These are phyloP conservation scores for Serendipita sp. DNA, from an alignment of 768 basidiomycete species.

Conservation along the genomic window DNA sequence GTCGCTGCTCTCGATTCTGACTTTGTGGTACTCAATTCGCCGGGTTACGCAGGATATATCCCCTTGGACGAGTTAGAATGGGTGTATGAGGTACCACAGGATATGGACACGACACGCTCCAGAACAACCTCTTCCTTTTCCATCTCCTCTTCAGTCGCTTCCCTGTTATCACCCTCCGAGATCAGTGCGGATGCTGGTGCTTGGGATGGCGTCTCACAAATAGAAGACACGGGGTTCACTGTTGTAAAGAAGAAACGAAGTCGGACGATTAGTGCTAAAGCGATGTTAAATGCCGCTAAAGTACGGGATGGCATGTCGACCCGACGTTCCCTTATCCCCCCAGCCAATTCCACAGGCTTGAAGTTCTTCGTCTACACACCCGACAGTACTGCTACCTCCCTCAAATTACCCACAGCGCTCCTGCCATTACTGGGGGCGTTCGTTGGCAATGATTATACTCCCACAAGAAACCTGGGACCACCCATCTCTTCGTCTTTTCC, in stretches of 20 bases:
- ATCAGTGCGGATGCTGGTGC: background rate
- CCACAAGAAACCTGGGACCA: constrained; percentile 17
- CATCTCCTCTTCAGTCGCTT: background rate
- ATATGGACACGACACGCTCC: constrained; percentile 3
- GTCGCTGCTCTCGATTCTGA: constrained; percentile 72
- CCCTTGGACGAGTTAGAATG: constrained; percentile 65
- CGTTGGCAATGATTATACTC: constrained; percentile 67
- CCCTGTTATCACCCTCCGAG: background rate
- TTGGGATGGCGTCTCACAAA: constrained; percentile 16
- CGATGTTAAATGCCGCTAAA: background rate
- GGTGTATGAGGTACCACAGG: constrained; percentile 17
- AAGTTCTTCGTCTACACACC: constrained; percentile 48
- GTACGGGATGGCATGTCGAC: background rate
- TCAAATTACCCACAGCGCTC: constrained; percentile 51
- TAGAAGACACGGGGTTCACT: constrained; percentile 41
- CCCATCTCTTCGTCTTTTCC: background rate
- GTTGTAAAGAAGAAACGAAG: constrained; percentile 37
- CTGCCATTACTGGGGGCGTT: constrained; percentile 65
- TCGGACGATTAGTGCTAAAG: constrained; percentile 26
- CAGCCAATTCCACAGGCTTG: constrained; percentile 24
- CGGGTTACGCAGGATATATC: constrained; percentile 55
- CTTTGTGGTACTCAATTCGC: constrained; percentile 59
- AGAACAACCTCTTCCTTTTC: constrained; percentile 6
- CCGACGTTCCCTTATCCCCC: constrained; percentile 7
- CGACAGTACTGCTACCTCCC: constrained; percentile 38